Conservation (phyloP, 148 eudicot species). For the Dysphania ambrosioides region DNA sequence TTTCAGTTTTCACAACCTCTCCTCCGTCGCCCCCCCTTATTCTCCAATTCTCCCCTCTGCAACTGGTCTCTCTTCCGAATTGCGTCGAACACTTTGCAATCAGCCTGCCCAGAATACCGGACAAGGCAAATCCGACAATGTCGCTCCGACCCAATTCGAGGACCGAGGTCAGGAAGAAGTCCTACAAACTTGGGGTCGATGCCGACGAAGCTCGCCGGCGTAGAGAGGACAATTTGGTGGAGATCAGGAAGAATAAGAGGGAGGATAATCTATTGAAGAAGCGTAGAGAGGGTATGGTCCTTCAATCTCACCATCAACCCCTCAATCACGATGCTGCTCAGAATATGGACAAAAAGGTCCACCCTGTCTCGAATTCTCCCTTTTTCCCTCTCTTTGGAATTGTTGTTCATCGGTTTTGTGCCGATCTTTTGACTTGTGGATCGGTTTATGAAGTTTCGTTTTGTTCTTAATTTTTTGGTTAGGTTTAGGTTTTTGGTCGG, state of each 20-base stretch:
- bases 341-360: slow-evolving; percentile 58
- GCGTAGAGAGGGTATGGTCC: slow-evolving; percentile 58
- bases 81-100: slow-evolving; percentile 23
- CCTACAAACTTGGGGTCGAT: slow-evolving; percentile 81
- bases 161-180: slow-evolving; percentile 72
- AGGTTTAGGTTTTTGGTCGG: slow-evolving; percentile 16
- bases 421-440: slow-evolving; percentile 28
- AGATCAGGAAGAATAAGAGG: slow-evolving; percentile 88
- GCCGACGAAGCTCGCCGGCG: slow-evolving; percentile 88
- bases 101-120: neutral
- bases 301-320: slow-evolving; percentile 43
- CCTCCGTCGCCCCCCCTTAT: neutral
- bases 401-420: neutral
- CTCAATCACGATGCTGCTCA: slow-evolving; percentile 46
- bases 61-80: slow-evolving; percentile 11
- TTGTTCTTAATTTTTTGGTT: neutral
- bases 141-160: slow-evolving; percentile 70
- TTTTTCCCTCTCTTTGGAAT: neutral
- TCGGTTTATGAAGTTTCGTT: no score
- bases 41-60: neutral
- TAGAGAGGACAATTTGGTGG: slow-evolving; percentile 84
- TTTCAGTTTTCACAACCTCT: neutral
- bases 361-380: neutral
- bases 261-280: slow-evolving; percentile 82
- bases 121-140: slow-evolving; percentile 35